Percentiles rank a stretch among this genome's conserved stretches.
phyloP scores from a whole-genome alignment of 345 rosid genomes.

The Salix brachista region DNA sequence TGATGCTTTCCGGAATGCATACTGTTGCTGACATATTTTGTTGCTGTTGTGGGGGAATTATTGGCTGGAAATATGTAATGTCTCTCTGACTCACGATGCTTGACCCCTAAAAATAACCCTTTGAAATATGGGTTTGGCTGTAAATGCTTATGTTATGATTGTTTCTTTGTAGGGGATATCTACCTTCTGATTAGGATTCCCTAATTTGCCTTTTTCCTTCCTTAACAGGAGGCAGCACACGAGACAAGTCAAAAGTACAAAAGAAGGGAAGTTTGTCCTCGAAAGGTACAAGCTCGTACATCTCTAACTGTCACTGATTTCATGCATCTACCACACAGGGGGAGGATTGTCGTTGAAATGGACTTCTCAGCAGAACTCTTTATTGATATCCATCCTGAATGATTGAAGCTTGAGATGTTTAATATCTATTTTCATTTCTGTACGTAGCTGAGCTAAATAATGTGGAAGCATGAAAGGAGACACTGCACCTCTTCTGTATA shows the following conservation, averaged over 20 bases:
- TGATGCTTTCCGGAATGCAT: conserved; percentile 79
- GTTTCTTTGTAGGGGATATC: too few species aligned
- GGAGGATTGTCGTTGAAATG: conserved; percentile 69
- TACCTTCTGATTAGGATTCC: not conserved
- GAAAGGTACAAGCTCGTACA: conserved; percentile 51
- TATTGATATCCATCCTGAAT: conserved; percentile 51
- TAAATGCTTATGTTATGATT: too few species aligned
- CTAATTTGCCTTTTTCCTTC: not conserved
- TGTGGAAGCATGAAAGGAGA: not conserved
- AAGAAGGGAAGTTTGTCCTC: conserved; percentile 71
- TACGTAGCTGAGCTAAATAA: not conserved
- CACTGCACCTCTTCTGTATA: not conserved
- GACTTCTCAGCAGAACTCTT: conserved; percentile 60
- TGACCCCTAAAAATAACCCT: not conserved
- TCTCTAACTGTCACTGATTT: not conserved
- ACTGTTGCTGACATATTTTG: conserved; percentile 83
- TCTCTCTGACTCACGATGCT: not conserved
- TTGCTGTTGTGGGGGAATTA: conserved; percentile 80
- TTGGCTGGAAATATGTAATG: conserved; percentile 94
- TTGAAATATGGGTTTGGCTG: not conserved
- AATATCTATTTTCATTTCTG: not conserved
- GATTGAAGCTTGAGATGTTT: conserved; percentile 57
- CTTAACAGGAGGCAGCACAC: conserved; percentile 58
- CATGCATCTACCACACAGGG: conserved; percentile 34
- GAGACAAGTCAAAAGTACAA: conserved; percentile 73